These are phyloP conservation scores for Raphanus sativus DNA, from an alignment of 345 rosid genomes.

Conservation along the genomic window DNA sequence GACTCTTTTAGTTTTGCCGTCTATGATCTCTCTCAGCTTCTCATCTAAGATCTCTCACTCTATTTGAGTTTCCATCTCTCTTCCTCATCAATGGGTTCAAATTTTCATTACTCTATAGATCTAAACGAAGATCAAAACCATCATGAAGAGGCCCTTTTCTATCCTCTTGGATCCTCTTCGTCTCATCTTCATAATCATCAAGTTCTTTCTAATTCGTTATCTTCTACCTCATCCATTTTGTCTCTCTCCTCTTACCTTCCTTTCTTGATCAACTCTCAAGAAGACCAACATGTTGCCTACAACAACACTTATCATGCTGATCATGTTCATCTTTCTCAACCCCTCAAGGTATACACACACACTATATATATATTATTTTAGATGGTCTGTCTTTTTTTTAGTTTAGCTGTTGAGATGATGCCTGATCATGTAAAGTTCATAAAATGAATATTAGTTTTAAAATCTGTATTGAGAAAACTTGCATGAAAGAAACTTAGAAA, in stretches of 20 bases:
- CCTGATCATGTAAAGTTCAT: background rate
- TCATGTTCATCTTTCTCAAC: slow-evolving; percentile 38
- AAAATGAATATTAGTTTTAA: background rate
- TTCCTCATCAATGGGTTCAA: slow-evolving; percentile 45
- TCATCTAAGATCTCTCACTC: slow-evolving; percentile 19
- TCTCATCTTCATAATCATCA: slow-evolving; percentile 33
- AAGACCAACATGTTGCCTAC: slow-evolving; percentile 39
- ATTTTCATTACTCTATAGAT: slow-evolving; percentile 51
- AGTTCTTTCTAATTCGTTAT: slow-evolving; percentile 40
- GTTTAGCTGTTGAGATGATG: background rate
- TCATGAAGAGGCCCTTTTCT: slow-evolving; percentile 38
- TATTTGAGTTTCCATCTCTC: slow-evolving; percentile 20
- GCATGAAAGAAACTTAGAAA: background rate
- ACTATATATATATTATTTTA: background rate
- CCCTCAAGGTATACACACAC: slow-evolving; percentile 28
- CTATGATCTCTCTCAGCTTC: slow-evolving; percentile 32
- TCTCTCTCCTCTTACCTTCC: slow-evolving; percentile 38
- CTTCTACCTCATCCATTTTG: slow-evolving; percentile 47
- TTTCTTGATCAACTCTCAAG: slow-evolving; percentile 42
- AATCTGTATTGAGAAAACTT: background rate
- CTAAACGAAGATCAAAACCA: slow-evolving; percentile 64
- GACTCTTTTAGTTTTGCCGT: slow-evolving; percentile 38
- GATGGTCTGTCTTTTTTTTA: background rate
- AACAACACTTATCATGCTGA: slow-evolving; percentile 35
- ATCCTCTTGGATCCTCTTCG: slow-evolving; percentile 36